phyloP scores from a whole-genome alignment of 2,329 filamentous ascomycete genomes.

The Colletotrichum lentis region DNA sequence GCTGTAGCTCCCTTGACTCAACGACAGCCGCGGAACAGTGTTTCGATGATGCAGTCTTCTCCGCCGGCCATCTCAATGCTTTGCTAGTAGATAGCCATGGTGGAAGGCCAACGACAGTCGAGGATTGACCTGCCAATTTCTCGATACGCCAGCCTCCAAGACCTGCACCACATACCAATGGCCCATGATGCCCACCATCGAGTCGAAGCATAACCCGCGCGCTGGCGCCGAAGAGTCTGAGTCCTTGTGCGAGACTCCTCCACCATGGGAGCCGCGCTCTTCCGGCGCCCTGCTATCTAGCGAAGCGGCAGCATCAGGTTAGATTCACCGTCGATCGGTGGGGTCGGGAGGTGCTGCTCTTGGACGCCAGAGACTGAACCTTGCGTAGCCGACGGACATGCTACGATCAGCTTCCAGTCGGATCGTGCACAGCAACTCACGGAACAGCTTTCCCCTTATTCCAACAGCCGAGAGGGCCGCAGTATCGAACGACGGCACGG shows the following conservation, averaged over 20 bases:
- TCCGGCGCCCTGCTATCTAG: constrained; percentile 24
- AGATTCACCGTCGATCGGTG: neutral
- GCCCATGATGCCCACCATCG: neutral
- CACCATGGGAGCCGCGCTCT: constrained; percentile 26
- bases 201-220: neutral
- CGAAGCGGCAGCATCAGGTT: neutral
- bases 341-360: too few species aligned
- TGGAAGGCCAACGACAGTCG: neutral
- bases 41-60: neutral
- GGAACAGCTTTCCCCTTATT: constrained; percentile 8
- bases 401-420: neutral
- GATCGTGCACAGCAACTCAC: constrained; percentile 3
- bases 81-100: neutral
- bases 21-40: neutral
- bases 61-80: neutral
- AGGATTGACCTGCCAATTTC: neutral
- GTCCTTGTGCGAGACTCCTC: neutral
- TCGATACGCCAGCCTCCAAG: too few species aligned
- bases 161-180: too few species aligned
- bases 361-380: neutral
- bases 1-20: neutral
- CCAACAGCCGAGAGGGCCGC: neutral
- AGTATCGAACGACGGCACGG: neutral
- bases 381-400: neutral
- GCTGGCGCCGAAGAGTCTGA: neutral